A percentile compares a stretch with the other conserved stretches of the same genome.
These are phyloP conservation scores for Trichoderma brevicompactum DNA, from an alignment of 2,329 filamentous ascomycete genomes.

Conservation along the genomic window DNA sequence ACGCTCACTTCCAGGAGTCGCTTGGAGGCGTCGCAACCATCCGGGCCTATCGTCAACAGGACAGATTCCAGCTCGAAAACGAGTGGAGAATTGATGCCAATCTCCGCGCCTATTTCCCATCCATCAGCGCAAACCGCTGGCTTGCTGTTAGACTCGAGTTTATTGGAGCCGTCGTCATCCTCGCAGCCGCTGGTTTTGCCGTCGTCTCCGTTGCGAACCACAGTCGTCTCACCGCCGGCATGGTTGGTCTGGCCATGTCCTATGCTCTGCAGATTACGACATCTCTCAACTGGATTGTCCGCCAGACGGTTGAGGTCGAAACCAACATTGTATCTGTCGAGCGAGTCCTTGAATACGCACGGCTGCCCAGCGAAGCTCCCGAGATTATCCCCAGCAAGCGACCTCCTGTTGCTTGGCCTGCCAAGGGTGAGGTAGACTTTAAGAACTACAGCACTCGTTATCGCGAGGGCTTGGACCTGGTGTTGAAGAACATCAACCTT, in stretches of 20 bases:
- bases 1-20: slow-evolving; percentile 97
- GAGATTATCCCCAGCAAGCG: slow-evolving; percentile 89
- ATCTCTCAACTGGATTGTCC: slow-evolving; percentile 97
- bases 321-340: slow-evolving; percentile 99
- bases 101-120: slow-evolving; percentile 91
- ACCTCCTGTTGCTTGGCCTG: slow-evolving; percentile 89
- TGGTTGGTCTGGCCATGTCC: slow-evolving; percentile 93
- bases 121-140: slow-evolving; percentile 93
- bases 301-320: slow-evolving; percentile 99
- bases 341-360: slow-evolving; percentile 93
- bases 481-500: slow-evolving; percentile 89
- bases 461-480: slow-evolving; percentile 84
- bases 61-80: slow-evolving; percentile 87
- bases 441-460: slow-evolving; percentile 95
- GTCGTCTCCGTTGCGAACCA: slow-evolving; percentile 77
- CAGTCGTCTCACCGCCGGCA: slow-evolving; percentile 67
- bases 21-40: slow-evolving; percentile 94
- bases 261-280: slow-evolving; percentile 97
- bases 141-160: slow-evolving; percentile 93
- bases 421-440: slow-evolving; percentile 85
- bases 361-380: slow-evolving; percentile 87
- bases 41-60: slow-evolving; percentile 87
- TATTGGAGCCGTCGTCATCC: slow-evolving; percentile 90
- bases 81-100: slow-evolving; percentile 98
- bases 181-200: slow-evolving; percentile 80